Evolutionary conservation across 148 eudicot genomes (phyloP).

Genomic region (Amaranthus cruentus): DNA sequence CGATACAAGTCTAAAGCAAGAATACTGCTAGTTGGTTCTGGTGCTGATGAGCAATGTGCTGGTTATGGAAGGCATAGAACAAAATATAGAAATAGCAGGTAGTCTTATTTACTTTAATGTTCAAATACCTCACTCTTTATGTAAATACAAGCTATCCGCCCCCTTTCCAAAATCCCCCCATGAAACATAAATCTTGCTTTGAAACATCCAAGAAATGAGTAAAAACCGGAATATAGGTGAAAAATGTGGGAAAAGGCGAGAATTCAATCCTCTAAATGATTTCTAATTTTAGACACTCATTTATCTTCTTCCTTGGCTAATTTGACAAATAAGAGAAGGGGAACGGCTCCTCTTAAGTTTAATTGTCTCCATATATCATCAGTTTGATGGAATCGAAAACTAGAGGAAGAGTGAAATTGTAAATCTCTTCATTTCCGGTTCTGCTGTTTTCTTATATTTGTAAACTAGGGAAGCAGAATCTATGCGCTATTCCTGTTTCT

Average conservation of each 20-base stretch:
- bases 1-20: slow-evolving; percentile 70
- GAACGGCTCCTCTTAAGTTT: neutral
- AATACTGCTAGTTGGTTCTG: slow-evolving; percentile 89
- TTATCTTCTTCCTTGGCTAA: neutral
- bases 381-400: neutral
- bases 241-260: neutral
- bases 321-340: neutral
- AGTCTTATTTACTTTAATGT: neutral
- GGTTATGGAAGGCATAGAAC: slow-evolving; percentile 94
- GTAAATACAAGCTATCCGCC: neutral
- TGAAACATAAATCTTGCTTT: neutral
- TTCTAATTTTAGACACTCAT: neutral
- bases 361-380: neutral
- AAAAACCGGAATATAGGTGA: neutral
- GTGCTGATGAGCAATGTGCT: slow-evolving; percentile 98
- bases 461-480: neutral
- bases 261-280: neutral
- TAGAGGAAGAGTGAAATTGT: neutral
- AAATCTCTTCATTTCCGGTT: neutral
- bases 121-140: neutral
- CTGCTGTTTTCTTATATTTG: neutral
- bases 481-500: neutral
- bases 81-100: slow-evolving; percentile 80
- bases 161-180: neutral
- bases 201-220: no score